Evolutionary conservation across 768 basidiomycete species (phyloP).

Genomic region (Zangia roseola): DNA sequence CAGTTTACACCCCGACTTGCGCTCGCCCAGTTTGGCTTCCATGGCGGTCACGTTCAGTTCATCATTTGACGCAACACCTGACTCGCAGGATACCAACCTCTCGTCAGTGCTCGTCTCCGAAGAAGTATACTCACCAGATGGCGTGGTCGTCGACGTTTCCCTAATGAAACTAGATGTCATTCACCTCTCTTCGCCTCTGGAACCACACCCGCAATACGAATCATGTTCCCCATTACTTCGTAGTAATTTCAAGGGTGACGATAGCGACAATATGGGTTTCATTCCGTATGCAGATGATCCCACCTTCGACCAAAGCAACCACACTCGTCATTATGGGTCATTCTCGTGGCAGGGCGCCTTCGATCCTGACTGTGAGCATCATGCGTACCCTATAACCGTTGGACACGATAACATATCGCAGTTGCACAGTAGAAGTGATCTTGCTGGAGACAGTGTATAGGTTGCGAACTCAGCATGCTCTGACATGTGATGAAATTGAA

Average conservation of each 20-base stretch:
- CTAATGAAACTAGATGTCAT: conserved; percentile 17
- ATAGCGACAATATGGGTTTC: conserved; percentile 55
- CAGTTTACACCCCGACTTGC: conserved; percentile 11
- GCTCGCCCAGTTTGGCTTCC: conserved; percentile 1
- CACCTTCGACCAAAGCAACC: conserved; percentile 41
- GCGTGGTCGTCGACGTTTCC: conserved; percentile 6
- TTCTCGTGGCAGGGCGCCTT: conserved; percentile 51
- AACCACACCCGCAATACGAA: conserved; percentile 48
- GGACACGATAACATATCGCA: conserved; percentile 22
- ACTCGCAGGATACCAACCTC: not conserved
- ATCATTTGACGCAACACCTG: not conserved
- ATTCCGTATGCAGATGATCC: conserved; percentile 64
- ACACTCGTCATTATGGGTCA: conserved; percentile 41
- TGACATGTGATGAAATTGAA: conserved; percentile 49
- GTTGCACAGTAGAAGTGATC: conserved; percentile 46
- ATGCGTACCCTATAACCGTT: not conserved
- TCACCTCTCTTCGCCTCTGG: conserved; percentile 8
- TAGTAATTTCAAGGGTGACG: conserved; percentile 56
- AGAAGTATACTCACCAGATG: conserved; percentile 17
- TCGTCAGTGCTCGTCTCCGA: conserved; percentile 4
- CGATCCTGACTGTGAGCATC: conserved; percentile 42
- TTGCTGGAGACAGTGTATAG: conserved; percentile 46
- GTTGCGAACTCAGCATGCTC: conserved; percentile 36
- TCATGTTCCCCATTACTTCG: conserved; percentile 49
- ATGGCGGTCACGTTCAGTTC: not conserved